These are phyloP conservation scores for Penicillium antarcticum DNA, from an alignment of 495 filamentous ascomycete genomes.

Conservation along the genomic window DNA sequence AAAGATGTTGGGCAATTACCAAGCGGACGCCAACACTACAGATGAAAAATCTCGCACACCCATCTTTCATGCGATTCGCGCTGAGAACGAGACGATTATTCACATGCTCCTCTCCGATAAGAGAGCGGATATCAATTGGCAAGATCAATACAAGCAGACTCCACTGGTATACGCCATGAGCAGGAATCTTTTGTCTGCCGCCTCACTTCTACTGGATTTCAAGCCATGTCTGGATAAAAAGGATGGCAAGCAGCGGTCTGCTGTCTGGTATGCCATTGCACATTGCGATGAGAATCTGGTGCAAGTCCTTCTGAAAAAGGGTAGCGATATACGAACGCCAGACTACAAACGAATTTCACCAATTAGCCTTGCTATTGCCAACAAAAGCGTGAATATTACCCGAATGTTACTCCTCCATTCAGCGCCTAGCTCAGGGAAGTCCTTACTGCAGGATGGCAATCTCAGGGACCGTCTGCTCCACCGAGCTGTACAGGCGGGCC, in stretches of 20 bases:
- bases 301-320: neutral
- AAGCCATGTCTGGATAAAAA: neutral
- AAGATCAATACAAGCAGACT: conserved; percentile 1
- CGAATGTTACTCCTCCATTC: neutral
- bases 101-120: neutral
- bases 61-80: neutral
- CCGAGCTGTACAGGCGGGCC: neutral
- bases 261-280: neutral
- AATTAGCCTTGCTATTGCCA: neutral
- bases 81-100: neutral
- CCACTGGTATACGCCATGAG: neutral
- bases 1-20: neutral
- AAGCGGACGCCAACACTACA: conserved; percentile 1
- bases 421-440: neutral
- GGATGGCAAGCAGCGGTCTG: neutral
- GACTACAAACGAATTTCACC: neutral
- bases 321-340: neutral
- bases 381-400: neutral
- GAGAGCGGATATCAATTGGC: conserved; percentile 1
- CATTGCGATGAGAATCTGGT: neutral
- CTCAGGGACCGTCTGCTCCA: neutral
- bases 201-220: conserved; percentile 2
- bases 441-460: neutral
- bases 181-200: neutral
- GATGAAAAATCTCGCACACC: conserved; percentile 2